Conservation (phyloP, 2,329 filamentous ascomycete species). For the Pyricularia pennisetigena region DNA sequence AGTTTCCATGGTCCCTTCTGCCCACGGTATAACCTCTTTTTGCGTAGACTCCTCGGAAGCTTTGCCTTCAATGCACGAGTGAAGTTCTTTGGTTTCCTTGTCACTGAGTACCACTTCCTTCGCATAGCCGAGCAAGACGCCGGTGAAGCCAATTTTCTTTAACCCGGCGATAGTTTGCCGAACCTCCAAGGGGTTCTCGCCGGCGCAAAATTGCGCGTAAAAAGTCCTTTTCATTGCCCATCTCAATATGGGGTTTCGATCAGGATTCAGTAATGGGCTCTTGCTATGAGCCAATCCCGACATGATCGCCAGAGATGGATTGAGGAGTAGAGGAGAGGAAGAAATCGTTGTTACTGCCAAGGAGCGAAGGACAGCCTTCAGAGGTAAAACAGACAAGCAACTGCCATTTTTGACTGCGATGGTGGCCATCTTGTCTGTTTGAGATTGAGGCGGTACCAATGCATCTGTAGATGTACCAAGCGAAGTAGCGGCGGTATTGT, state of each 20-base stretch:
- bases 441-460: background rate
- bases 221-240: conserved; percentile 71
- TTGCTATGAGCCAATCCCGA: conserved; percentile 59
- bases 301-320: conserved; percentile 60
- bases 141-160: conserved; percentile 67
- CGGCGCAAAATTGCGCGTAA: conserved; percentile 86
- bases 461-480: background rate
- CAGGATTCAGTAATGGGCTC: conserved; percentile 58
- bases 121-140: conserved; percentile 78
- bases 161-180: conserved; percentile 52
- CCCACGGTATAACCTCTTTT: conserved; percentile 62
- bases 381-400: conserved; percentile 56
- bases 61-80: conserved; percentile 32
- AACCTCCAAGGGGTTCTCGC: conserved; percentile 63
- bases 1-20: conserved; percentile 63
- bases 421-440: background rate
- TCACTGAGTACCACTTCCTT: conserved; percentile 66
- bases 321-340: conserved; percentile 58
- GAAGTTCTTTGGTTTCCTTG: conserved; percentile 34
- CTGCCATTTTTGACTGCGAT: background rate
- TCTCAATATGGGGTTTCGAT: conserved; percentile 62
- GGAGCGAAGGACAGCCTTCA: conserved; percentile 57
- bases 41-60: conserved; percentile 37
- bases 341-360: conserved; percentile 61
- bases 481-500: conserved; percentile 1